These are phyloP conservation scores for Teratosphaeria gauchensis DNA, from an alignment of 2,329 filamentous ascomycete genomes.

Conservation along the genomic window DNA sequence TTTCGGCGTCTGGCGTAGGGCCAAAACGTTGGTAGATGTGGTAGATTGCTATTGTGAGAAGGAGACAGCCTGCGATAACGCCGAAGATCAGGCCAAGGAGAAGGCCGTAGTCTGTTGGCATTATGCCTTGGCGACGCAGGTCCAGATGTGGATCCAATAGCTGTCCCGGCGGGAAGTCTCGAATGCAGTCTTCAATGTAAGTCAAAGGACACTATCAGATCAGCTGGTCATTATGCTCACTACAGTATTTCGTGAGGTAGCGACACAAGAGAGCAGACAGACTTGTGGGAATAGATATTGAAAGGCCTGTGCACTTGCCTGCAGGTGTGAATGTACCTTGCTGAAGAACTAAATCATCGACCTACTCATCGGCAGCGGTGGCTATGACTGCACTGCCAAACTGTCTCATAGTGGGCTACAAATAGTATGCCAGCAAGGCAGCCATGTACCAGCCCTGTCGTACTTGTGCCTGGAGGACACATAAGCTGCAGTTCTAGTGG, in stretches of 20 bases:
- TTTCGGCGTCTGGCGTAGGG: background rate
- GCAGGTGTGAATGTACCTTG: too few relatives aligned
- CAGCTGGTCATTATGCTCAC: background rate
- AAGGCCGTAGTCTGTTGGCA: background rate
- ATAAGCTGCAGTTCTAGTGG: background rate
- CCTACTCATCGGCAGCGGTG: background rate
- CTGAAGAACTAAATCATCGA: too few relatives aligned
- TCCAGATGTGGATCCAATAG: too few relatives aligned
- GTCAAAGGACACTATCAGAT: background rate
- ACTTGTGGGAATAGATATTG: background rate
- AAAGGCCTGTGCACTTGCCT: background rate
- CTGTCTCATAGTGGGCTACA: background rate
- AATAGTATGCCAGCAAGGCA: background rate
- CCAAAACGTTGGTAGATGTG: background rate
- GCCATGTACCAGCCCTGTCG: background rate
- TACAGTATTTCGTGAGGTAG: background rate
- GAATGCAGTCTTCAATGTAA: background rate
- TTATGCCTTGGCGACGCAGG: too few relatives aligned
- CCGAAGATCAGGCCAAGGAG: background rate
- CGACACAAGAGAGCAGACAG: background rate
- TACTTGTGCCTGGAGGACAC: background rate
- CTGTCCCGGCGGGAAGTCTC: too few relatives aligned
- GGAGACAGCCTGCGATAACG: background rate
- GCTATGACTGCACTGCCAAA: background rate
- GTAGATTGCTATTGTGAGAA: background rate